These are phyloP conservation scores for Aeschynomene evenia DNA, from an alignment of 306 rosid species.

Conservation along the genomic window DNA sequence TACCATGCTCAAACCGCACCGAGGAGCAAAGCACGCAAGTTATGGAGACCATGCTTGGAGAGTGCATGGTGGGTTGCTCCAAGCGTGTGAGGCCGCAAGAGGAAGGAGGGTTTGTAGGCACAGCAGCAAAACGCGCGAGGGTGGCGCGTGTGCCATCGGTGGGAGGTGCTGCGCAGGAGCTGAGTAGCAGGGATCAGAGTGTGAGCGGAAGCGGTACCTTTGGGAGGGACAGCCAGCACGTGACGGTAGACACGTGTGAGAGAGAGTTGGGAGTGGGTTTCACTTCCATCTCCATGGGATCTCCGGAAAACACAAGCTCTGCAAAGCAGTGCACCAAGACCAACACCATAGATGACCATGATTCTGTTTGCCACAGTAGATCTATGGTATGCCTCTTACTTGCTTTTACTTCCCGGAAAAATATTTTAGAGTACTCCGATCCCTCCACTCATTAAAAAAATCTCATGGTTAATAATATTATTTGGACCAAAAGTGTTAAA, in stretches of 20 bases:
- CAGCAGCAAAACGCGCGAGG: conserved; percentile 3
- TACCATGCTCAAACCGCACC: conserved; percentile 55
- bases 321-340: conserved; percentile 44
- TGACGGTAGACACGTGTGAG: conserved; percentile 50
- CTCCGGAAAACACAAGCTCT: conserved; percentile 61
- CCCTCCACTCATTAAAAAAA: no score
- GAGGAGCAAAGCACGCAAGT: conserved; percentile 27
- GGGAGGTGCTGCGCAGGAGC: conserved; percentile 36
- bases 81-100: conserved; percentile 43
- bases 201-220: conserved; percentile 55
- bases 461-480: no score
- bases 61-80: conserved; percentile 38
- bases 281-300: conserved; percentile 57
- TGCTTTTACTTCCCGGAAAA: no score
- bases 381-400: conserved; percentile 44
- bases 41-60: conserved; percentile 27
- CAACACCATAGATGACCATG: conserved; percentile 64
- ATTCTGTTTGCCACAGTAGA: conserved; percentile 79
- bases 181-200: conserved; percentile 54
- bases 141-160: conserved; percentile 42
- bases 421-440: no score
- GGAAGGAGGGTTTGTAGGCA: background rate
- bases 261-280: conserved; percentile 44
- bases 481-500: no score
- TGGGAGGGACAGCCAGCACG: conserved; percentile 52